A percentile compares a stretch with the other conserved stretches of the same genome.
Conservation (phyloP, 164 flowering plant genomes). For the Echeveria elegans region DNA sequence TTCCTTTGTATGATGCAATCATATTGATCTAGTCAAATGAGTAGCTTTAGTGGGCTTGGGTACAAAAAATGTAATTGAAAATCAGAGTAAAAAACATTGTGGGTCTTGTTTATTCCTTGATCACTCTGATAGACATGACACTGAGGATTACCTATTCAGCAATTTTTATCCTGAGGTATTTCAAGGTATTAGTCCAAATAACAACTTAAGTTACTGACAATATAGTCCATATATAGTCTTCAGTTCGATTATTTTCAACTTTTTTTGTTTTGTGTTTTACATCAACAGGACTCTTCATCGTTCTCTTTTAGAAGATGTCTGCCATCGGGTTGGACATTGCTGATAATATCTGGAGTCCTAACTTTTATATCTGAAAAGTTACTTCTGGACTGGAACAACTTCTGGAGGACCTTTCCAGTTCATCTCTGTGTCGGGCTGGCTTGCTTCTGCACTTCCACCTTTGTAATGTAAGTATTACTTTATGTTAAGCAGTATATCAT, state of each 20-base stretch:
- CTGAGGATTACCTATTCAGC: conserved; percentile 73
- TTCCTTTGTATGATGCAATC: too few relatives aligned
- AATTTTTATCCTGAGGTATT: conserved; percentile 65
- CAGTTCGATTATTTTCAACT: not conserved
- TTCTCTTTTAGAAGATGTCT: conserved; percentile 63
- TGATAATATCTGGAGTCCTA: conserved; percentile 48
- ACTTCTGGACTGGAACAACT: conserved; percentile 54
- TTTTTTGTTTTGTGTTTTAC: not conserved
- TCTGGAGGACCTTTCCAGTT: conserved; percentile 57
- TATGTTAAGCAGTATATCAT: not conserved
- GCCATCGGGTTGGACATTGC: conserved; percentile 62
- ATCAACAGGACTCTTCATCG: conserved; percentile 46
- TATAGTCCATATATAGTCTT: not conserved
- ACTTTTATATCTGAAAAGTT: conserved; percentile 59
- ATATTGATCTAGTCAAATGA: too few relatives aligned
- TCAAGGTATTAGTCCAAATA: conserved; percentile 39
- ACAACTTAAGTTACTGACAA: not conserved
- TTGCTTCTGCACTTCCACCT: conserved; percentile 54
- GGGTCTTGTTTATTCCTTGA: conserved; percentile 28
- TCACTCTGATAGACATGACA: conserved; percentile 54
- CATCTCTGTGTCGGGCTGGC: conserved; percentile 59
- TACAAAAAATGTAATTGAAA: too few relatives aligned
- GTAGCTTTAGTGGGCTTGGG: too few relatives aligned
- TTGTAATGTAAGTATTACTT: conserved; percentile 50
- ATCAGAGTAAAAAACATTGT: not conserved